These are phyloP conservation scores for Zoysia matrella DNA, from an alignment of 202 grass and related monocot genomes.

Conservation along the genomic window DNA sequence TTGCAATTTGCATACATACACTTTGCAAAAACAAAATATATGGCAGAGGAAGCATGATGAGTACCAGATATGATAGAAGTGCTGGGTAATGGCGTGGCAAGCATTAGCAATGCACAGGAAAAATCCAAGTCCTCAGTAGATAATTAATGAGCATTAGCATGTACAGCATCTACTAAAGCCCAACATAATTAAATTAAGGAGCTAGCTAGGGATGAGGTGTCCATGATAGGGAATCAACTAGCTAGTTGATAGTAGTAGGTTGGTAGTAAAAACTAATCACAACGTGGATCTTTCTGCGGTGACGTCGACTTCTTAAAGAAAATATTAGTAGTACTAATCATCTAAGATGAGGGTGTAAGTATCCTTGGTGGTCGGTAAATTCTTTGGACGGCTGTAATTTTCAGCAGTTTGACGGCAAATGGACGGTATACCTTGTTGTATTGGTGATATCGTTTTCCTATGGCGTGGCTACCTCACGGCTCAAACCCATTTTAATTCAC, in stretches of 20 bases:
- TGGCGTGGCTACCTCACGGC: slow-evolving; percentile 26
- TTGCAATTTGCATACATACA: slow-evolving; percentile 35
- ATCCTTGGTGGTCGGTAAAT: slow-evolving; percentile 41
- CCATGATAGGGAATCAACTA: slow-evolving; percentile 44
- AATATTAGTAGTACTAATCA: neutral
- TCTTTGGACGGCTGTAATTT: slow-evolving; percentile 42
- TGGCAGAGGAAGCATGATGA: slow-evolving; percentile 13
- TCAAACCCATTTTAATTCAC: slow-evolving; percentile 16
- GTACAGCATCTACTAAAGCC: slow-evolving; percentile 41
- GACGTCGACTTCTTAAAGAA: slow-evolving; percentile 34
- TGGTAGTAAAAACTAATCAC: slow-evolving; percentile 38
- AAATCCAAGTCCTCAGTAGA: neutral
- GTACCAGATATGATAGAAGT: neutral
- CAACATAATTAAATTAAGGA: slow-evolving; percentile 22
- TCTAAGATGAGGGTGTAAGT: slow-evolving; percentile 31
- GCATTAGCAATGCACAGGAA: slow-evolving; percentile 34
- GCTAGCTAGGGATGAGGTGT: slow-evolving; percentile 21
- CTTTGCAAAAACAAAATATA: slow-evolving; percentile 26
- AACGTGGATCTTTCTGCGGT: slow-evolving; percentile 17
- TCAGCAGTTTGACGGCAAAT: slow-evolving; percentile 33
- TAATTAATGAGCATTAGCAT: slow-evolving; percentile 34
- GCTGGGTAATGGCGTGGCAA: slow-evolving; percentile 51
- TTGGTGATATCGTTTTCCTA: slow-evolving; percentile 51
- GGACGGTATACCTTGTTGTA: slow-evolving; percentile 5
- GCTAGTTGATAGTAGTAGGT: slow-evolving; percentile 4